A percentile compares a stretch with the other conserved stretches of the same genome.
These are phyloP conservation scores for Aspergillus campestris DNA, from an alignment of 495 filamentous ascomycete species.

Conservation along the genomic window DNA sequence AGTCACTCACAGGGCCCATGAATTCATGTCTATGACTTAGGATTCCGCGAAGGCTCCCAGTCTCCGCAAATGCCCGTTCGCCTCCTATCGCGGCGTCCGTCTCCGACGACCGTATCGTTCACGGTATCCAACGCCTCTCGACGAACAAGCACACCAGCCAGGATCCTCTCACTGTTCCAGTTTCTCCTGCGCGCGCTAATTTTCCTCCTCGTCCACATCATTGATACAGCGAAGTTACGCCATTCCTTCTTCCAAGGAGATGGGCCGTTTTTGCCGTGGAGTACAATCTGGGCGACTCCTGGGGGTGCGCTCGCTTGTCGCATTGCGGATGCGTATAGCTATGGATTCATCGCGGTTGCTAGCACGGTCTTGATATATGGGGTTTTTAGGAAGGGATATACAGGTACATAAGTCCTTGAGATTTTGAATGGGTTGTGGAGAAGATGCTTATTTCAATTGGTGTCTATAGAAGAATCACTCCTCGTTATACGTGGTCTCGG, in stretches of 20 bases:
- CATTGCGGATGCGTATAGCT: constrained; percentile 30
- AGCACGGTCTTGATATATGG: constrained; percentile 32
- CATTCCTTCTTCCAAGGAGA: constrained; percentile 17
- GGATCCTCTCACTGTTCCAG: constrained; percentile 42
- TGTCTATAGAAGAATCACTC: constrained; percentile 63
- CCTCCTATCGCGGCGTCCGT: constrained; percentile 64
- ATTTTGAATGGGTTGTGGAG: background rate
- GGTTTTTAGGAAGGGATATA: constrained; percentile 42
- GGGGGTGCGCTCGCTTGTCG: constrained; percentile 21
- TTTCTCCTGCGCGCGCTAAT: constrained; percentile 41
- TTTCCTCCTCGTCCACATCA: constrained; percentile 31
- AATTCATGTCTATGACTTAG: no score
- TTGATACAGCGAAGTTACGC: constrained; percentile 32
- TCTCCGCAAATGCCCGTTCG: constrained; percentile 30
- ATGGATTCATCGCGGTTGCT: constrained; percentile 17
- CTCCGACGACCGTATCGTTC: constrained; percentile 79
- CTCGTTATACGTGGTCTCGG: constrained; percentile 83
- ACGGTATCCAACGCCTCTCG: constrained; percentile 66
- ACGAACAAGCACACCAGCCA: constrained; percentile 47
- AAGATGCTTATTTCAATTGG: background rate
- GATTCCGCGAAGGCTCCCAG: no score
- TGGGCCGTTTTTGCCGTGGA: constrained; percentile 19
- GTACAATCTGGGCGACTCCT: constrained; percentile 25
- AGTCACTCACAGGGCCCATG: constrained; percentile 35
- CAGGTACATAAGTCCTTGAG: constrained; percentile 24